Percentiles rank a stretch among this genome's conserved stretches.
phyloP scores from a whole-genome alignment of 495 filamentous ascomycete genomes.

The Filosporella fistucella region DNA sequence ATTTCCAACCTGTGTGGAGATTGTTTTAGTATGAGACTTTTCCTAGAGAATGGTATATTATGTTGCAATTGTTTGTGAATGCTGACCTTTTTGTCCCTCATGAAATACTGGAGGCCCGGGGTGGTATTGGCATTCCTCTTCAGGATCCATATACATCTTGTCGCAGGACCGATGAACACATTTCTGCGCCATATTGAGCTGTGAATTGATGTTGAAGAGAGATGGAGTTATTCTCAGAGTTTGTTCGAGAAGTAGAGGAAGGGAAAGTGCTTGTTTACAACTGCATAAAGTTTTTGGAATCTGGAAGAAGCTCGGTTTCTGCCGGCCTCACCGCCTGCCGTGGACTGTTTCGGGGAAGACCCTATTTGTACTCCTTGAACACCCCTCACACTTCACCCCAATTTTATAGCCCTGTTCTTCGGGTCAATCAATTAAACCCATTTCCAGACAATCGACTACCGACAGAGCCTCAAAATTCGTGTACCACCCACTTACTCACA shows the following conservation, averaged over 20 bases:
- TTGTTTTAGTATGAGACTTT: neutral
- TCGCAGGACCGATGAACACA: constrained; percentile 96
- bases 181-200: constrained; percentile 68
- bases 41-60: too few relatives aligned
- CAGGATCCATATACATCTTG: constrained; percentile 76
- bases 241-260: neutral
- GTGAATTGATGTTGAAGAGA: neutral
- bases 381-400: too few relatives aligned
- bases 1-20: constrained; percentile 91
- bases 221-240: neutral
- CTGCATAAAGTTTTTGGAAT: constrained; percentile 7
- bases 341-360: too few relatives aligned
- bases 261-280: constrained; percentile 1
- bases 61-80: neutral
- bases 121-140: constrained; percentile 88
- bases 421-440: too few relatives aligned
- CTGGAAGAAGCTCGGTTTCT: constrained; percentile 13
- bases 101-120: constrained; percentile 94
- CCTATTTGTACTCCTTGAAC: too few relatives aligned
- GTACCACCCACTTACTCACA: too few relatives aligned
- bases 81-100: constrained; percentile 95
- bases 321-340: too few relatives aligned
- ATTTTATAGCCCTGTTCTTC: too few relatives aligned
- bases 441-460: too few relatives aligned
- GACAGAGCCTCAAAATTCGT: too few relatives aligned